Percentiles rank a stretch among this genome's conserved stretches.
phyloP scores from a whole-genome alignment of 2,329 filamentous ascomycete species.

The Metarhizium guizhouense region DNA sequence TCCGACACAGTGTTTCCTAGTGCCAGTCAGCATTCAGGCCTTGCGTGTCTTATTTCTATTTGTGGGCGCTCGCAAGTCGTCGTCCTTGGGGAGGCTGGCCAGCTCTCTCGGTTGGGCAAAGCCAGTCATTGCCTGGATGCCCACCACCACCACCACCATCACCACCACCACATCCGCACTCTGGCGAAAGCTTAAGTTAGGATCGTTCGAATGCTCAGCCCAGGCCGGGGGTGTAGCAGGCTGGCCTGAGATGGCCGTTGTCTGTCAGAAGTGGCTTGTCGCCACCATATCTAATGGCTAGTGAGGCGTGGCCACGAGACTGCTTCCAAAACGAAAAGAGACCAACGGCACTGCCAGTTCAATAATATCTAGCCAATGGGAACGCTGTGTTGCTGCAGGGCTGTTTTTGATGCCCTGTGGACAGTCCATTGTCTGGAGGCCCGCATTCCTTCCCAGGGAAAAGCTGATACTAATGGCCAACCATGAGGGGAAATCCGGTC shows the following conservation, averaged over 20 bases:
- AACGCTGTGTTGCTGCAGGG: neutral
- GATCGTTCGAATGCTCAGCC: neutral
- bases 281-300: neutral
- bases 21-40: neutral
- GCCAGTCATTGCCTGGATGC: neutral
- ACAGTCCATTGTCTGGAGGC: neutral
- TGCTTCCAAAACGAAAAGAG: neutral
- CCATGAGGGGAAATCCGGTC: neutral
- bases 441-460: neutral
- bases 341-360: neutral
- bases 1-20: neutral
- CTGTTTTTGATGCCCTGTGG: neutral
- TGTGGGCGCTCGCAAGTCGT: neutral
- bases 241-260: neutral
- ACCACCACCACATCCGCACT: neutral
- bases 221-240: neutral
- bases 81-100: conserved; percentile 1
- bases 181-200: neutral
- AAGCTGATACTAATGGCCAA: neutral
- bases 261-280: neutral
- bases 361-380: neutral
- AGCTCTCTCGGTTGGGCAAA: neutral
- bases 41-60: neutral
- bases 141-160: neutral
- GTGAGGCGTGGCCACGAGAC: neutral